Conservation (phyloP, 2,329 filamentous ascomycete genomes). For the Botrytis cinerea region DNA sequence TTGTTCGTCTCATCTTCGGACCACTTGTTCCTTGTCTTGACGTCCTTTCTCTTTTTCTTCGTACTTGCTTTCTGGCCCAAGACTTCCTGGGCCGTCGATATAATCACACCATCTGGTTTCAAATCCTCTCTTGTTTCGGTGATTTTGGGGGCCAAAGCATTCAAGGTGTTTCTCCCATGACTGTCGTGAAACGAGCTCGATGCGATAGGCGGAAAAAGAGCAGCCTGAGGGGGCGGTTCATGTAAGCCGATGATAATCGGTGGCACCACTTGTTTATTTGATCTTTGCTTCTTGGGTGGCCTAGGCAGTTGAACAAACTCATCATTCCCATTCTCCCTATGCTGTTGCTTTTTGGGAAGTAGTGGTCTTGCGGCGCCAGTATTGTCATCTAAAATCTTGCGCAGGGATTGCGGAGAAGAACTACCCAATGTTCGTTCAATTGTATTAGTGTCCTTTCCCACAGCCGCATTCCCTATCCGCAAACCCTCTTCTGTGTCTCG, state of each 20-base stretch:
- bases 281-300: constrained; percentile 65
- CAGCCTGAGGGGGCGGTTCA: constrained; percentile 59
- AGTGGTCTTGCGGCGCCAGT: constrained; percentile 34
- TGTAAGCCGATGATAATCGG: constrained; percentile 66
- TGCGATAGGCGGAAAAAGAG: constrained; percentile 64
- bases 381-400: constrained; percentile 41
- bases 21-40: constrained; percentile 63
- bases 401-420: constrained; percentile 41
- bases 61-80: constrained; percentile 46
- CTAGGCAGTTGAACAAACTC: constrained; percentile 66
- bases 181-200: constrained; percentile 57
- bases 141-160: constrained; percentile 34
- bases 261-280: constrained; percentile 56
- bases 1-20: constrained; percentile 65
- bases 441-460: neutral
- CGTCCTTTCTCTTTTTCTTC: constrained; percentile 50
- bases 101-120: neutral
- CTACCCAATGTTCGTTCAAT: constrained; percentile 36
- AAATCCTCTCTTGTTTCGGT: constrained; percentile 26
- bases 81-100: neutral
- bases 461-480: neutral
- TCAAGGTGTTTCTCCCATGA: constrained; percentile 45
- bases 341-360: constrained; percentile 54
- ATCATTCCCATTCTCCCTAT: constrained; percentile 54
- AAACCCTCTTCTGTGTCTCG: constrained; percentile 27